These are phyloP conservation scores for Rhinocladiella similis DNA, from an alignment of 2,329 filamentous ascomycete species.

Conservation along the genomic window DNA sequence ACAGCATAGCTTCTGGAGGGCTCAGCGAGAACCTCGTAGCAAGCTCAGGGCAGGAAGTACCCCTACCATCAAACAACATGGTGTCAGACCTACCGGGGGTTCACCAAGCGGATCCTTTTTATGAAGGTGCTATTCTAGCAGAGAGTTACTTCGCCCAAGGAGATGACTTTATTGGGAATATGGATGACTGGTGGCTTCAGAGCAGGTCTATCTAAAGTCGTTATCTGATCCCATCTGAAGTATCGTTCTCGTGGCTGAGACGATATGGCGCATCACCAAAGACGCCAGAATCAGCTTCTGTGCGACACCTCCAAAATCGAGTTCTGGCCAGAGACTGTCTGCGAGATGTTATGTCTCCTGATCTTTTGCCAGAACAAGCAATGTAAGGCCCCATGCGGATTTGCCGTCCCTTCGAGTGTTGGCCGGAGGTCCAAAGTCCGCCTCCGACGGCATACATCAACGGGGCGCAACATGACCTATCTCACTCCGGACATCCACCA, in stretches of 20 bases:
- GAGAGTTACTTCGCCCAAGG: slow-evolving; percentile 51
- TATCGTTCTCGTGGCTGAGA: no score
- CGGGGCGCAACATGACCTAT: no score
- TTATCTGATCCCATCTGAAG: background rate
- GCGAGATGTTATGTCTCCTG: no score
- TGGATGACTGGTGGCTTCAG: slow-evolving; percentile 37
- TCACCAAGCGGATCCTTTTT: background rate
- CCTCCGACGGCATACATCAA: slow-evolving; percentile 28
- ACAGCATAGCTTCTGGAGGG: slow-evolving; percentile 22
- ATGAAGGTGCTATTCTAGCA: slow-evolving; percentile 42
- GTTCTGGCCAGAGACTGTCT: no score
- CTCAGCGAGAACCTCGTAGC: background rate
- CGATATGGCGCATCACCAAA: no score
- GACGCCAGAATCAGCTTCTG: no score
- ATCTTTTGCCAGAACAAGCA: no score
- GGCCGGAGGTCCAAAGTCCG: background rate
- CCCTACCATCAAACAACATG: slow-evolving; percentile 38
- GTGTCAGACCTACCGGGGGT: slow-evolving; percentile 21
- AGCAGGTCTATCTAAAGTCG: slow-evolving; percentile 1
- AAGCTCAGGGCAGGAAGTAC: background rate
- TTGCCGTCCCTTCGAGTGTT: no score
- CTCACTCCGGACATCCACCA: no score
- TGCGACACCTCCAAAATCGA: no score
- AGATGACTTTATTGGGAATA: slow-evolving; percentile 41
- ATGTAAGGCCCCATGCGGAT: no score